Base-by-base conservation (phyloP, 2,329 filamentous ascomycete genomes). In the Coniochaeta pulveracea region DNA sequence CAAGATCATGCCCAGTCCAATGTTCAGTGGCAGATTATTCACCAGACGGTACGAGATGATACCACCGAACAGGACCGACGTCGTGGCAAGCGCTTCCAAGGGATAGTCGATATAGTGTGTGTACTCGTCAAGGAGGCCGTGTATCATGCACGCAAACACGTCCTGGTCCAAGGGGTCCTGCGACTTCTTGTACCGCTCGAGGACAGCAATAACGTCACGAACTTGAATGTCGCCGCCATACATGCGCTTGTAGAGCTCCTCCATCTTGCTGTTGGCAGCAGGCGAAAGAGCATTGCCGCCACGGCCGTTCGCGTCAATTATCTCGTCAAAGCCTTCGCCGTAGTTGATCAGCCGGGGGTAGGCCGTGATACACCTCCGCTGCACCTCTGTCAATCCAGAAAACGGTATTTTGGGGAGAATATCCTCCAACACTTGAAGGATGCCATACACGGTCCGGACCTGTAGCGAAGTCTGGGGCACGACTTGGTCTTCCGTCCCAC, bases 321-420 rank as follows among this genome's bases (percentile, higher is more conserved):
- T 77, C 37, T 91, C 83, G 54, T 98, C 86, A 41, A 81, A 88
- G 4, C 84, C 86, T 56, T 93, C 85, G 3, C 86, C 88, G 46
- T 94, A 96, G 49, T 98, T 98, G 63, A 98, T 94, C 19, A 98
- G 63, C 26, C 91, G 74, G 6, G 91, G 93, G 47, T 96, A 98
- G 1, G 83, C 80, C 36, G 88, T 88, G 41, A 98, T 86, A 54
- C 88, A 95, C 34, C 79, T 75, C 19, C 89, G 75, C 57, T 95
- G 88, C 18, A 94, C 73, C 10, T 76, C 62, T 32, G 91, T 85
- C 16, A 94, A 66, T 34, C 89, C 80, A 33, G 80, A 55, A 36
- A 74, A 52, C 43, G 69, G 62, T 37, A 66, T 58, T 9, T 17
- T 17, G 39, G 73, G 72, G 29, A 77, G 47, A 28, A 72, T 80